Percentiles rank a stretch among this genome's conserved stretches.
Conservation (phyloP, 257 asterid genomes). For the Mitragyna speciosa region DNA sequence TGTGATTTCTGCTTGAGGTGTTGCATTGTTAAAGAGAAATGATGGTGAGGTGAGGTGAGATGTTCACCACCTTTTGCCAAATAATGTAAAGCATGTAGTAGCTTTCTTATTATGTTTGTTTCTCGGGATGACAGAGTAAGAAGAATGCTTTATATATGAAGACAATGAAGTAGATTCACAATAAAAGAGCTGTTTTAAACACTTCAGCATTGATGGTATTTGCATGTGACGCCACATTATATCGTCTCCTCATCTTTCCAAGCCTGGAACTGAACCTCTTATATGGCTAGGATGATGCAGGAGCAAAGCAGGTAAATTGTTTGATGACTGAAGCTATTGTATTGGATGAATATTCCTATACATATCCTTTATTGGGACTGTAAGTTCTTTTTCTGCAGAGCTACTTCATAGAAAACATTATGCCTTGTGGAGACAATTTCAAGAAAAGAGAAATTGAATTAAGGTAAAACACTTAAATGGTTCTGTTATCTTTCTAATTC, state of each 20-base stretch:
- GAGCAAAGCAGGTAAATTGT: background rate
- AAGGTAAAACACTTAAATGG: background rate
- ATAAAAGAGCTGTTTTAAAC: background rate
- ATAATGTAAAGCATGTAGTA: background rate
- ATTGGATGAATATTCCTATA: background rate
- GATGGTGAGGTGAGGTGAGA: background rate
- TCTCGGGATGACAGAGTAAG: slow-evolving; percentile 4
- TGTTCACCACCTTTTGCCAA: background rate
- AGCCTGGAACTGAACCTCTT: background rate
- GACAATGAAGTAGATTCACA: background rate
- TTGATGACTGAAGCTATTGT: background rate
- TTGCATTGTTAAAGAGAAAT: background rate
- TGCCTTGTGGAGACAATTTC: background rate
- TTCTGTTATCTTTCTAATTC: background rate
- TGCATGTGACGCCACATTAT: background rate
- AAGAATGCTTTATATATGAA: background rate
- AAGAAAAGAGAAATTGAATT: background rate
- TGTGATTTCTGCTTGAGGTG: background rate
- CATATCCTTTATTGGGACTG: background rate
- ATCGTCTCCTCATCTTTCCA: background rate
- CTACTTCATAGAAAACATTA: background rate
- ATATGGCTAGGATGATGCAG: background rate
- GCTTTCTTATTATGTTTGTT: background rate
- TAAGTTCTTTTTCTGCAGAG: background rate
- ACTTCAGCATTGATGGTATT: background rate